phyloP scores from a whole-genome alignment of 257 asterid genomes.

The Plantago ovata region DNA sequence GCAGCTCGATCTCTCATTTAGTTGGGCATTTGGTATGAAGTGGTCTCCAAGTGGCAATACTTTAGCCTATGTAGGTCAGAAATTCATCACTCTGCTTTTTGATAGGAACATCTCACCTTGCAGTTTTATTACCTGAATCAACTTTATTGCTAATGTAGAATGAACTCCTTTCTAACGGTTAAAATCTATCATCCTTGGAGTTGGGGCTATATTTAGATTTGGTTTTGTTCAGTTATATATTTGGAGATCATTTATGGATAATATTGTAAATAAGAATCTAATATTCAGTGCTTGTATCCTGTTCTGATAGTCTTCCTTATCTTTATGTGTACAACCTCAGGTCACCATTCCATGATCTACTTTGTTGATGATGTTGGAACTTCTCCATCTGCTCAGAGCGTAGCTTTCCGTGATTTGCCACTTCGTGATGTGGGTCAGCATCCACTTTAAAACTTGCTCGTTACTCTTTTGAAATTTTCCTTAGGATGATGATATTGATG shows the following conservation, averaged over 20 bases:
- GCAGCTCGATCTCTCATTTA: constrained; percentile 91
- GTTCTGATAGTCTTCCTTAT: constrained; percentile 16
- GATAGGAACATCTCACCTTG: neutral
- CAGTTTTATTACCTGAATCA: no score
- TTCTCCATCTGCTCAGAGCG: constrained; percentile 95
- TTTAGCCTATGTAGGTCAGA: constrained; percentile 85
- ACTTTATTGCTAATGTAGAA: no score
- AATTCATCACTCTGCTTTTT: constrained; percentile 30
- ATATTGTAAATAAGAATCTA: constrained; percentile 12
- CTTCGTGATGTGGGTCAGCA: constrained; percentile 99
- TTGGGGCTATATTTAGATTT: constrained; percentile 7
- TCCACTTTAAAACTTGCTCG: constrained; percentile 48
- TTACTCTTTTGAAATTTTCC: constrained; percentile 20
- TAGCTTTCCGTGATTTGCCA: constrained; percentile 95
- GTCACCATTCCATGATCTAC: constrained; percentile 96
- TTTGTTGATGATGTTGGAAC: constrained; percentile 93
- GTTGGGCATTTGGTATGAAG: constrained; percentile 96
- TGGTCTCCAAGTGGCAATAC: constrained; percentile 97
- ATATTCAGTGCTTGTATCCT: constrained; percentile 11
- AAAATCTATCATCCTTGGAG: no score
- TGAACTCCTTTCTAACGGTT: no score
- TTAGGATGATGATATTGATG: constrained; percentile 24
- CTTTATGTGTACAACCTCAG: constrained; percentile 36
- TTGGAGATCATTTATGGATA: constrained; percentile 2
- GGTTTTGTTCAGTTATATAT: constrained; percentile 1